Conservation (phyloP, 352 stramenopile species). For the Globisporangium cylindrosporum region DNA sequence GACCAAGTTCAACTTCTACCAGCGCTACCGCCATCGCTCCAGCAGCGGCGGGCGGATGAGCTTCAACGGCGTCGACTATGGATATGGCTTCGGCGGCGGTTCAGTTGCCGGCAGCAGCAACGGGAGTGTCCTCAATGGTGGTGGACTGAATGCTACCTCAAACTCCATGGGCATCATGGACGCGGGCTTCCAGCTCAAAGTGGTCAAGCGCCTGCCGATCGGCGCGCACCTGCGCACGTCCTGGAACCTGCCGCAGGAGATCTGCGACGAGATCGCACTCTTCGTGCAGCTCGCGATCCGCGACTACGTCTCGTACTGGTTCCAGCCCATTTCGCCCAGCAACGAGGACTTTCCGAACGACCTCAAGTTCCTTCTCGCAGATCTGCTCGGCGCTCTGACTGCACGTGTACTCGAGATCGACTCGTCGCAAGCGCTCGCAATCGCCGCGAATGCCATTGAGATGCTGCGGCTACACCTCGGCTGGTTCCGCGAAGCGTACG, state of each 20-base stretch:
- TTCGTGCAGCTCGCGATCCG: slow-evolving; percentile 45
- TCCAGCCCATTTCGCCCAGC: slow-evolving; percentile 44
- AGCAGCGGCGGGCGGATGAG: slow-evolving; percentile 5
- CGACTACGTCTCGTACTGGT: slow-evolving; percentile 73
- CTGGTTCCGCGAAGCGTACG: slow-evolving; percentile 79
- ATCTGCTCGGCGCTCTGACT: slow-evolving; percentile 53
- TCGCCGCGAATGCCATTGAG: slow-evolving; percentile 60
- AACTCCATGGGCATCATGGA: slow-evolving; percentile 17
- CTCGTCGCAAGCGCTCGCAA: slow-evolving; percentile 57
- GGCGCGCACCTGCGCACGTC: slow-evolving; percentile 56
- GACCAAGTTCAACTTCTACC: slow-evolving; percentile 50
- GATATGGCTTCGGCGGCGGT: neutral
- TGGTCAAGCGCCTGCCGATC: slow-evolving; percentile 60
- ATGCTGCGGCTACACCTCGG: slow-evolving; percentile 67
- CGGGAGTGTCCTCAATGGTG: neutral
- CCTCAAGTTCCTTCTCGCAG: slow-evolving; percentile 59
- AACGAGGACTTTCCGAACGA: slow-evolving; percentile 71
- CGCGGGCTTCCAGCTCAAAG: slow-evolving; percentile 48
- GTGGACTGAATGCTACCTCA: neutral
- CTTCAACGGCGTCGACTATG: slow-evolving; percentile 3
- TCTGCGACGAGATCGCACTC: slow-evolving; percentile 62
- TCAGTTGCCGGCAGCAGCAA: neutral
- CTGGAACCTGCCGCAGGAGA: slow-evolving; percentile 46
- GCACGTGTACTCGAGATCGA: slow-evolving; percentile 69
- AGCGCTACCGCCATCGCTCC: slow-evolving; percentile 38